Evolutionary conservation across 2,329 filamentous ascomycete genomes (phyloP), one percentile per base, ranked within the genome.

Genomic region (Xylariales sp.): DNA sequence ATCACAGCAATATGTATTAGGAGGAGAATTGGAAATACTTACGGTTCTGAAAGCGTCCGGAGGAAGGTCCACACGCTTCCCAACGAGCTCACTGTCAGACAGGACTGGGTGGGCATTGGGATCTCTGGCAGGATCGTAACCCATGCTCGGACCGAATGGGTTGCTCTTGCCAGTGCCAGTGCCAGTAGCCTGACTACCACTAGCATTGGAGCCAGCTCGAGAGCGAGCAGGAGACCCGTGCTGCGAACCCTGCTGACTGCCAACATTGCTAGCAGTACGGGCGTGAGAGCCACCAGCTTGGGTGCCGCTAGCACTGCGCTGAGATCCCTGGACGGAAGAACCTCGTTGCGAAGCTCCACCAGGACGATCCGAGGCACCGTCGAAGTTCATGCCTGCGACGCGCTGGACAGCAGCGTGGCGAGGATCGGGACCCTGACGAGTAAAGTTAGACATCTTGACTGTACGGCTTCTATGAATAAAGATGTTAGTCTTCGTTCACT

Each of bases 31-130:
- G 5, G 7, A 15, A 1, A 32, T 15, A 55, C 63, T 57, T 52
- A 70, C 69, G 18, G 54, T 46, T 4, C 65, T 46, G 48, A 74
- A 83, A 0, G 78, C 78, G 51, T 80, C 77, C 0, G 76, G 63
- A 0, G 78, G 78, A 1, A 82, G 53, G 40, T 83, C 79, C 47
- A 81, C 64, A 5, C 77, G 74, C 46, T 68, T 69, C 45, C 60
- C 60, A 20, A 69, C 51, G 4, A 55, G 45, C 27, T 63, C 46
- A 11, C 62, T 55, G 5, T 47, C 46, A 10, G 38, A 22, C 27
- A 42, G 25, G 19, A 27, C 31, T 12, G 32, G 31, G 8, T 15
- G 21, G 11, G 35, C 31, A 7, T 36, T 42, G 16, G 31, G 40
- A 31, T 35, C 22, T 0, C 72, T 71, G 19, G 69, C 48, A 11